These are phyloP conservation scores for Eutrema japonicum DNA, from an alignment of 345 rosid genomes.

Conservation along the genomic window DNA sequence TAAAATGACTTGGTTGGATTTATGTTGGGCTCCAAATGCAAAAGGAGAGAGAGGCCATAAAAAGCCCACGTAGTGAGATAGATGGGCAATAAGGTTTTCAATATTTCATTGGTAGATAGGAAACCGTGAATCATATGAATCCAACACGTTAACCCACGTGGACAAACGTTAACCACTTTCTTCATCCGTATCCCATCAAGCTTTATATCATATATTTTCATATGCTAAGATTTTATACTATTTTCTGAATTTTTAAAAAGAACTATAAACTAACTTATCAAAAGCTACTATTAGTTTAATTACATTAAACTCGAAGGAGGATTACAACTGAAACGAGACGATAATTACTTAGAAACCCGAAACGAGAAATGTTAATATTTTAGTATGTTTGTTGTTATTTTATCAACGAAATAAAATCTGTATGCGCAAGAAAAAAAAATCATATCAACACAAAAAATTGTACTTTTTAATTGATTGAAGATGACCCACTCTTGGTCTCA, in stretches of 20 bases:
- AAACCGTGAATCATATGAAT: conserved; percentile 16
- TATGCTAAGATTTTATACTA: no score
- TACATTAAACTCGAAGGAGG: no score
- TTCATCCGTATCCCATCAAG: conserved; percentile 16
- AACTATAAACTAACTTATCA: no score
- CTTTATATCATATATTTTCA: background rate
- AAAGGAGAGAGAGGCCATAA: conserved; percentile 20
- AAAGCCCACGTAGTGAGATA: conserved; percentile 30
- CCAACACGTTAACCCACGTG: conserved; percentile 26
- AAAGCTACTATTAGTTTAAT: no score
- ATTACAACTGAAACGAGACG: no score
- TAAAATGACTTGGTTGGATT: conserved; percentile 3
- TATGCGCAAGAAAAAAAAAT: background rate
- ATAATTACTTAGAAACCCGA: no score
- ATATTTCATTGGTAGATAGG: conserved; percentile 21
- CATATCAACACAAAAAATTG: background rate
- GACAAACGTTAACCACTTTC: conserved; percentile 16
- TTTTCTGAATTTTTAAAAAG: no score
- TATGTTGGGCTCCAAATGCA: conserved; percentile 26
- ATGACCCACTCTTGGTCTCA: background rate
- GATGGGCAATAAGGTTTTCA: background rate
- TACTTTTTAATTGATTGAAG: conserved; percentile 1
- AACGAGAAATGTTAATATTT: background rate
- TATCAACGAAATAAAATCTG: conserved; percentile 6
- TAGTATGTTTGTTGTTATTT: background rate